phyloP scores from a whole-genome alignment of 371 early-diverging fungal species.

The Zychaea mexicana region DNA sequence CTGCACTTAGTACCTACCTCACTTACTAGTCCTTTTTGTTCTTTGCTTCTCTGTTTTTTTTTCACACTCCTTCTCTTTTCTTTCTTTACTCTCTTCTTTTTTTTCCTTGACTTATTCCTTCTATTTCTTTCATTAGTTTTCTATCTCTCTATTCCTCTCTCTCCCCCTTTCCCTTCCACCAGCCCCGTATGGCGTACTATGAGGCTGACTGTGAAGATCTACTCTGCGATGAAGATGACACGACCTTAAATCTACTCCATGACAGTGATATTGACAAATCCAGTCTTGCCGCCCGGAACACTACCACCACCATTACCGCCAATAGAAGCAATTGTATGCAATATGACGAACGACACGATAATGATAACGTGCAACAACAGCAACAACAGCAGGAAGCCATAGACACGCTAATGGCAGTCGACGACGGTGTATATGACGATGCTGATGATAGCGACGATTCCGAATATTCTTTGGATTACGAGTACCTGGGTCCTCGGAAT shows the following conservation, averaged over 20 bases:
- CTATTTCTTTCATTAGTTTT: neutral
- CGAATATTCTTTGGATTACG: constrained; percentile 50
- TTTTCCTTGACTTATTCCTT: constrained; percentile 9
- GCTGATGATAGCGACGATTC: constrained; percentile 26
- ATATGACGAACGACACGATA: neutral
- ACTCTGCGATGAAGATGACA: constrained; percentile 8
- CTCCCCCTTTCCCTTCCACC: neutral
- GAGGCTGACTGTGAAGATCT: constrained; percentile 20
- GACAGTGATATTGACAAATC: neutral
- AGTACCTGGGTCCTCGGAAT: constrained; percentile 45
- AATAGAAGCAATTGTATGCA: neutral
- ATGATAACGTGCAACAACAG: neutral
- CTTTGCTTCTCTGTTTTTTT: neutral
- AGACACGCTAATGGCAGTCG: neutral
- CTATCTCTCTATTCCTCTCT: neutral
- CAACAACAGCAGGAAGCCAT: neutral
- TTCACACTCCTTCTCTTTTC: neutral
- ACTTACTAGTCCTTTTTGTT: neutral
- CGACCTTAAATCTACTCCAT: neutral
- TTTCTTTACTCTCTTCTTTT: constrained; percentile 10
- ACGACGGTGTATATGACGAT: neutral
- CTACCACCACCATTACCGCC: neutral
- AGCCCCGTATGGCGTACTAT: constrained; percentile 21
- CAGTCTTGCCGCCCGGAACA: neutral
- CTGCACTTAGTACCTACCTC: no score